Base-by-base conservation (phyloP, 2,329 filamentous ascomycete species). In the Epichloe scottii region DNA sequence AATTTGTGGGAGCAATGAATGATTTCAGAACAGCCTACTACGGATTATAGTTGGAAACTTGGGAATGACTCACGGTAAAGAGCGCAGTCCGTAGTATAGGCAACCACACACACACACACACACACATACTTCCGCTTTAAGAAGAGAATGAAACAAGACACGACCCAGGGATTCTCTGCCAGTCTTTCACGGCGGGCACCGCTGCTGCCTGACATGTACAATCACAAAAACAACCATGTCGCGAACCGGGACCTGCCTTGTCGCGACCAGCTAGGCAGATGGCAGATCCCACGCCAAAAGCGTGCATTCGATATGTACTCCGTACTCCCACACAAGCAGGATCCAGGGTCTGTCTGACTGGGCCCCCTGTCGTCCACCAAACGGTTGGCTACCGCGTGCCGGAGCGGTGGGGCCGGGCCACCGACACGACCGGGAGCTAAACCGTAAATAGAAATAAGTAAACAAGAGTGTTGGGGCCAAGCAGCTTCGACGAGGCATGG, bases 361-460 rank as follows among this genome's bases (percentile, higher is more conserved):
- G 30, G 41, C 50, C 48, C 48, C 37, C 44, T 33, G 42, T 37
- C 33, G 17, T 34, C 19, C 17, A 21, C 19, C 12, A 51, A 63
- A 58, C 50, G 52, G 55, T 65, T 65, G 63, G 62, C 53, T 61
- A 51, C 54, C 39, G 55, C 56, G 26, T 46, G 46, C 59, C 59
- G 60, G 54, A 54, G 56, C 54, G 49, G 52, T 53, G 57, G 60
- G 57, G 55, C 58, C 57, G 56, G 52, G 52, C 37, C 41, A 48
- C 51, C 55, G 52, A 54, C 56, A 51, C 48, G 39, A 15, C 48
- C 46, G 51, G 53, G 46, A 62, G 58, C 72, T 70, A 73, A 48
- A 4, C 66, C 64, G 5, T 5, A 56, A 66, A 58, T 58, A 69
- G 72, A 58, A 72, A 66, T 62, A 63, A 64, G 69, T 74, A 75